phyloP scores from a whole-genome alignment of 331 rosid species.

The Telfairia occidentalis region DNA sequence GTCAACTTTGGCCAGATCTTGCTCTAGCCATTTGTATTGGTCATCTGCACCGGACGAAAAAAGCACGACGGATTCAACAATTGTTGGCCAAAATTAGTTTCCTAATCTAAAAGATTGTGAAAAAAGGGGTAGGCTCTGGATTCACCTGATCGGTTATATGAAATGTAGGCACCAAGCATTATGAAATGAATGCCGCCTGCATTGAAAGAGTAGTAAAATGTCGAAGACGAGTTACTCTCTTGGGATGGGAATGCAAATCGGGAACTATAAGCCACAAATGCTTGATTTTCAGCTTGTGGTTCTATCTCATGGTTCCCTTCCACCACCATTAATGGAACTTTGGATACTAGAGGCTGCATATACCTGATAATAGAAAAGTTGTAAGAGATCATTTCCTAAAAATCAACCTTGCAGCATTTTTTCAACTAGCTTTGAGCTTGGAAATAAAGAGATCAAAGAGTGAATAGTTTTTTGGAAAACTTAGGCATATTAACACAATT shows the following conservation, averaged over 20 bases:
- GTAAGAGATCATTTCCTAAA: not conserved
- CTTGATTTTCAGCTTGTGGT: constrained; percentile 49
- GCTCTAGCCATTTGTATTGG: constrained; percentile 77
- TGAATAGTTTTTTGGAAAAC: not conserved
- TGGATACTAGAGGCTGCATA: constrained; percentile 75
- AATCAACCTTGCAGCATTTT: not conserved
- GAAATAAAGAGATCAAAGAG: not conserved
- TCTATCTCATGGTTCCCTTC: constrained; percentile 95
- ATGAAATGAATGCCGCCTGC: constrained; percentile 86
- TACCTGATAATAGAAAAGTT: constrained; percentile 34
- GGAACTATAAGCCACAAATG: constrained; percentile 74
- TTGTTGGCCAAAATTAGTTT: not conserved
- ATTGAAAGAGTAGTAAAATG: constrained; percentile 74
- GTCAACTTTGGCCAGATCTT: constrained; percentile 61
- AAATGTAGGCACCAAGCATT: constrained; percentile 69
- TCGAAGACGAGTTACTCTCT: constrained; percentile 71
- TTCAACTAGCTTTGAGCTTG: not conserved
- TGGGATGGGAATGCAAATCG: constrained; percentile 74
- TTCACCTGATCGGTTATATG: constrained; percentile 51
- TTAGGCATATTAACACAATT: not conserved
- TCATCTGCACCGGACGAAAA: constrained; percentile 28
- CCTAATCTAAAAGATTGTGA: not conserved
- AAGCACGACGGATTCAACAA: not conserved
- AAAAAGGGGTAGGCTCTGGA: not conserved
- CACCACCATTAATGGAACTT: constrained; percentile 70